Conservation (phyloP, 352 stramenopile genomes). For the Thalassiosira hispida region DNA sequence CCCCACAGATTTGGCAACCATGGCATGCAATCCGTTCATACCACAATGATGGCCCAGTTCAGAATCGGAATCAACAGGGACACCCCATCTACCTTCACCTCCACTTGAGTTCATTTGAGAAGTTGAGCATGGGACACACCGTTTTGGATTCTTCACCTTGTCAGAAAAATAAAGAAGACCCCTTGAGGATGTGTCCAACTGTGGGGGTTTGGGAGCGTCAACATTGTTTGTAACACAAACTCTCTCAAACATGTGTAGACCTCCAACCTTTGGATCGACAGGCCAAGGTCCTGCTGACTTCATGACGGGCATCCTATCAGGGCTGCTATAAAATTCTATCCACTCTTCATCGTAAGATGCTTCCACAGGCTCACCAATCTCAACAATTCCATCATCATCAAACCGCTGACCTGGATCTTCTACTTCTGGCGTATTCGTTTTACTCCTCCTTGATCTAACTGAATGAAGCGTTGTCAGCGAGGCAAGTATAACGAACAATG, state of each 20-base stretch:
- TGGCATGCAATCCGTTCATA: constrained; percentile 44
- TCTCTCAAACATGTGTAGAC: constrained; percentile 42
- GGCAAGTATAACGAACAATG: neutral
- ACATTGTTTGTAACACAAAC: constrained; percentile 51
- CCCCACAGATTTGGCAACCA: constrained; percentile 22
- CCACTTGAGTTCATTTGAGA: constrained; percentile 2
- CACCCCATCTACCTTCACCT: constrained; percentile 13
- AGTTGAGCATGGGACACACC: constrained; percentile 31
- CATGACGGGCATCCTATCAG: constrained; percentile 14
- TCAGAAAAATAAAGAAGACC: constrained; percentile 46
- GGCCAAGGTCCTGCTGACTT: constrained; percentile 12
- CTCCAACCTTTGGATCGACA: constrained; percentile 10
- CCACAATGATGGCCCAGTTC: constrained; percentile 33
- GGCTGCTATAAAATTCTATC: constrained; percentile 31
- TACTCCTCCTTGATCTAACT: neutral
- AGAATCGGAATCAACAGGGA: neutral
- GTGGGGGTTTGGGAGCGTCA: constrained; percentile 25
- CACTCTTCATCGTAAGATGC: constrained; percentile 15
- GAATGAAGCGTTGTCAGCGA: neutral
- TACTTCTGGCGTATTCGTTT: neutral
- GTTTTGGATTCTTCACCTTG: constrained; percentile 36
- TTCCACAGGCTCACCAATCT: constrained; percentile 16
- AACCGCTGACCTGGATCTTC: neutral
- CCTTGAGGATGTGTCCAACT: constrained; percentile 22
- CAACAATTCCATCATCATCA: constrained; percentile 4